Conservation (phyloP, 306 rosid genomes). For the Cucurbita moschata region DNA sequence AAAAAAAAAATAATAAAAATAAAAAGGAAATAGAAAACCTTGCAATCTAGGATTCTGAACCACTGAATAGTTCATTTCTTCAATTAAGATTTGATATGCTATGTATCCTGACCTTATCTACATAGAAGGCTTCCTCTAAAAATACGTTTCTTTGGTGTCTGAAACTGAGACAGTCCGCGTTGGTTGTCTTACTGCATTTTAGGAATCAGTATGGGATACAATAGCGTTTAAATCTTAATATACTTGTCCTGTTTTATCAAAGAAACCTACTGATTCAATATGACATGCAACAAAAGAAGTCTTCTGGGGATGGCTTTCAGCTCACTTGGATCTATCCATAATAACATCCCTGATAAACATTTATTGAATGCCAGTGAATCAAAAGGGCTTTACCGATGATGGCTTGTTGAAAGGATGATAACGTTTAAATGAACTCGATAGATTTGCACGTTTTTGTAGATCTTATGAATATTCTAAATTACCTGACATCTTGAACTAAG, state of each 20-base stretch:
- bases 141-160: neutral
- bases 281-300: neutral
- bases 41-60: neutral
- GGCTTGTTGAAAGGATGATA: neutral
- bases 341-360: neutral
- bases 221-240: neutral
- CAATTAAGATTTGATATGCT: neutral
- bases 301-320: neutral
- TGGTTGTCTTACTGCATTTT: neutral
- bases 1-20: neutral
- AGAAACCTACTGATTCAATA: neutral
- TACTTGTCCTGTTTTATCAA: neutral
- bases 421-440: neutral
- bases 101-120: neutral
- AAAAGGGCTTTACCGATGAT: neutral
- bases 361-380: neutral
- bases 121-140: neutral
- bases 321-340: neutral
- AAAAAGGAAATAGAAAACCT: neutral
- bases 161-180: neutral
- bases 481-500: neutral
- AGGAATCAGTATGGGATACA: neutral
- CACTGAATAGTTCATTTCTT: neutral
- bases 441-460: neutral
- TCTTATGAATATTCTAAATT: neutral